Percentiles rank a stretch among this genome's conserved stretches.
Conservation (phyloP, 2,329 filamentous ascomycete species). For the Pseudocercospora ulei region DNA sequence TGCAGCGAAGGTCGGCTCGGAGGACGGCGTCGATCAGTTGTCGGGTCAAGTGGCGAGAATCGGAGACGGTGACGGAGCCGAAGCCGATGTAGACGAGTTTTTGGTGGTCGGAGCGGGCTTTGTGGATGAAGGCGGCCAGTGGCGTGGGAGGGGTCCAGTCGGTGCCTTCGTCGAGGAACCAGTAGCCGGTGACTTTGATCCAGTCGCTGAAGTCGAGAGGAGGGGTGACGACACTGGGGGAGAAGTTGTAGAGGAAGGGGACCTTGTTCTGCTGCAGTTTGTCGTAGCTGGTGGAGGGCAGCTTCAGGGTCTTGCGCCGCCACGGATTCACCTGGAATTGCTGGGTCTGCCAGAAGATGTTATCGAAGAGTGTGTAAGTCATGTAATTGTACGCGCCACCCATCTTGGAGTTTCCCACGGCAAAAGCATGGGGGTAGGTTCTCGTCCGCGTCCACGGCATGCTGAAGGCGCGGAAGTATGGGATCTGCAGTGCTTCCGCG, state of each 20-base stretch:
- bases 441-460: slow-evolving; percentile 98
- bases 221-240: slow-evolving; percentile 82
- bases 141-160: slow-evolving; percentile 66
- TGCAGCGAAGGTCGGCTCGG: slow-evolving; percentile 86
- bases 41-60: slow-evolving; percentile 76
- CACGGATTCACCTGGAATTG: slow-evolving; percentile 85
- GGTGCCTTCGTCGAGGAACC: slow-evolving; percentile 77
- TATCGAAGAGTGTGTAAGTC: slow-evolving; percentile 93
- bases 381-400: slow-evolving; percentile 92
- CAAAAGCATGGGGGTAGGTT: slow-evolving; percentile 93
- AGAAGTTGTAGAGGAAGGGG: slow-evolving; percentile 98
- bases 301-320: slow-evolving; percentile 68
- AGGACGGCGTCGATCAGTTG: slow-evolving; percentile 87
- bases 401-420: slow-evolving; percentile 61
- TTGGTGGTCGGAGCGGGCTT: slow-evolving; percentile 69
- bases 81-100: slow-evolving; percentile 96
- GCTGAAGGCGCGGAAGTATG: slow-evolving; percentile 93
- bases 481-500: slow-evolving; percentile 81
- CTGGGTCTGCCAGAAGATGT: slow-evolving; percentile 90
- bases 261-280: slow-evolving; percentile 95
- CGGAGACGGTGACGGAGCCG: slow-evolving; percentile 86
- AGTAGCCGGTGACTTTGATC: slow-evolving; percentile 95
- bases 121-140: slow-evolving; percentile 69
- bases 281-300: slow-evolving; percentile 72
- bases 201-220: slow-evolving; percentile 94